Evolutionary conservation across 805 yeast species (phyloP).

Genomic region (Candida railenensis): DNA sequence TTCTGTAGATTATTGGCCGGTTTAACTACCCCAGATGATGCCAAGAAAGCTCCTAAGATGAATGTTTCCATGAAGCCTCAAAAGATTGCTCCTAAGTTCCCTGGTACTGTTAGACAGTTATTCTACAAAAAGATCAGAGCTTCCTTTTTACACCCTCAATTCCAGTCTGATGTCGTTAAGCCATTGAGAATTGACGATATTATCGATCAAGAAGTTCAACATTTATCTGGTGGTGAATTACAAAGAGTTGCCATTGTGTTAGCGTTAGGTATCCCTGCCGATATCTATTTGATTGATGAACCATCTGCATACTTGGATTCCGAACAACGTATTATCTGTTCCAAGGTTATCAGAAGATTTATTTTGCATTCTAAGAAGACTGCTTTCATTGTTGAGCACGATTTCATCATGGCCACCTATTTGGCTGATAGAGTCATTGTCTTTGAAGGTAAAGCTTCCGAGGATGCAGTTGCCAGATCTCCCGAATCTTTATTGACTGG

Average conservation of each 20-base stretch:
- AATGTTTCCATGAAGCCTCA: conserved; percentile 98
- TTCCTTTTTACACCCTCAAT: conserved; percentile 91
- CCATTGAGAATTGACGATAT: conserved; percentile 92
- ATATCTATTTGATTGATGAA: conserved; percentile 95
- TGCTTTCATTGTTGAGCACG: conserved; percentile 99
- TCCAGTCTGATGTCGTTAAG: conserved; percentile 96
- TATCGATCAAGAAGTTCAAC: conserved; percentile 96
- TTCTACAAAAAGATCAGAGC: conserved; percentile 96
- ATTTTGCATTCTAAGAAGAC: conserved; percentile 96
- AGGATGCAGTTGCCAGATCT: conserved; percentile 76
- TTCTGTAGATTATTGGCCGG: conserved; percentile 96
- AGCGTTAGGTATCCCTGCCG: conserved; percentile 92
- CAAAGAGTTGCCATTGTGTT: conserved; percentile 98
- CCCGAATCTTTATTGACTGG: conserved; percentile 96
- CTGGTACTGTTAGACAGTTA: conserved; percentile 97
- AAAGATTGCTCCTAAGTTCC: conserved; percentile 97
- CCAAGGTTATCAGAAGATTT: conserved; percentile 96
- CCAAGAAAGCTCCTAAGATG: conserved; percentile 76
- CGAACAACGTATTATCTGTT: conserved; percentile 98
- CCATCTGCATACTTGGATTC: conserved; percentile 99
- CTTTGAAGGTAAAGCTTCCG: conserved; percentile 93
- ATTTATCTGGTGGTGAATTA: conserved; percentile 98
- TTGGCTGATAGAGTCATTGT: conserved; percentile 98
- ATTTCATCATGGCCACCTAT: conserved; percentile 99
- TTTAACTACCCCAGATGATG: conserved; percentile 82